These are phyloP conservation scores for Saccharomycopsis schoenii DNA, from an alignment of 805 yeast genomes.

Conservation along the genomic window DNA sequence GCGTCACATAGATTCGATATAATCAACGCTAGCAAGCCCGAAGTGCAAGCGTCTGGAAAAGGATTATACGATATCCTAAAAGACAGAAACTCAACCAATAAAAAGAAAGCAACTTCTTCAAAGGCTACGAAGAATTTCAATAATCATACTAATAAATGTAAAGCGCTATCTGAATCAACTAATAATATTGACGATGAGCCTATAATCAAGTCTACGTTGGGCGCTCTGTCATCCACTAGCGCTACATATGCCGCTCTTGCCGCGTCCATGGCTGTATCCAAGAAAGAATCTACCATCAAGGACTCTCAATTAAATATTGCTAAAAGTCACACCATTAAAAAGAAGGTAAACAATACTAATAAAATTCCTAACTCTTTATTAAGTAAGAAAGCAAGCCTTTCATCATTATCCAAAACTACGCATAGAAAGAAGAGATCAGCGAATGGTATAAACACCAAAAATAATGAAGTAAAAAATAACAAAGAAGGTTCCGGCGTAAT, in stretches of 20 bases:
- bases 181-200: neutral
- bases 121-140: neutral
- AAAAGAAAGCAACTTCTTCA: neutral
- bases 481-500: neutral
- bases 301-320: neutral
- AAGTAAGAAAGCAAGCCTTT: neutral
- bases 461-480: neutral
- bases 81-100: constrained; percentile 2
- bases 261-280: neutral
- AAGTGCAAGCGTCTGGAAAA: constrained; percentile 17
- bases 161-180: neutral
- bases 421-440: neutral
- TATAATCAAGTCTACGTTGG: neutral
- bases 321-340: neutral
- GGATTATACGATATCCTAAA: constrained; percentile 15
- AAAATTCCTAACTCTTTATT: neutral
- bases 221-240: neutral
- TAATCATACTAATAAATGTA: neutral
- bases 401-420: neutral
- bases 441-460: neutral
- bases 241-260: neutral
- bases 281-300: neutral
- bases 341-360: neutral
- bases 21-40: constrained; percentile 4
- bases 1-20: neutral